These are phyloP conservation scores for Chiua virens DNA, from an alignment of 768 basidiomycete genomes.

Conservation along the genomic window DNA sequence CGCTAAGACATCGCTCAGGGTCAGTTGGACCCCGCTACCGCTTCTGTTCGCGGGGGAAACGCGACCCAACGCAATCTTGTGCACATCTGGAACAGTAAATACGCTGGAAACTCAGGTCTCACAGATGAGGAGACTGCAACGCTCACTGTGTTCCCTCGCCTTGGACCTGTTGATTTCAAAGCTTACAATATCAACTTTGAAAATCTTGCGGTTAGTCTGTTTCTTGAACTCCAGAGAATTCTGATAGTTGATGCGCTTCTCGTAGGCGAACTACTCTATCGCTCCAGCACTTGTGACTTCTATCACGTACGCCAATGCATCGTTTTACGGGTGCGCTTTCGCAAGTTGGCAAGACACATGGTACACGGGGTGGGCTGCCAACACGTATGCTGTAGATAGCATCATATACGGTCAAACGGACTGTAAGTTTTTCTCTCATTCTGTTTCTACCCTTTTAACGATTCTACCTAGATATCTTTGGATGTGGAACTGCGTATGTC, in stretches of 20 bases:
- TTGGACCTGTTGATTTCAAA: conserved; percentile 54
- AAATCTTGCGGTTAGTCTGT: conserved; percentile 55
- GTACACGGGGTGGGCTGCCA: conserved; percentile 60
- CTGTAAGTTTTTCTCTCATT: conserved; percentile 38
- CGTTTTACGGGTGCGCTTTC: conserved; percentile 64
- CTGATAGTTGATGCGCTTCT: background rate
- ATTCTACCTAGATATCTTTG: background rate
- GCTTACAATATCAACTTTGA: conserved; percentile 68
- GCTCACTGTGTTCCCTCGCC: conserved; percentile 53
- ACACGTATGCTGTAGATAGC: conserved; percentile 61
- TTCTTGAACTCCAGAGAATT: too few species aligned
- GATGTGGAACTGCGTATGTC: background rate
- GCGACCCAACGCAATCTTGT: conserved; percentile 50
- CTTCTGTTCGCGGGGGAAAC: conserved; percentile 41
- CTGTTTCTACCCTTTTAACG: background rate
- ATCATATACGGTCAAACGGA: conserved; percentile 69
- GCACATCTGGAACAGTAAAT: conserved; percentile 50
- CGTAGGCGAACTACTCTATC: conserved; percentile 36
- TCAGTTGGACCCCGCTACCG: conserved; percentile 43
- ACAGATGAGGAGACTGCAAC: conserved; percentile 57
- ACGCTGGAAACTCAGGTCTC: conserved; percentile 36
- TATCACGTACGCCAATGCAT: conserved; percentile 63
- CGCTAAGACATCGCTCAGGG: conserved; percentile 36
- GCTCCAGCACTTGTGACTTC: conserved; percentile 63
- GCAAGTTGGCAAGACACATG: conserved; percentile 37